Evolutionary conservation across 1,139 yeast species (phyloP).

Genomic region (Kurtzmaniella quercitrusa): DNA sequence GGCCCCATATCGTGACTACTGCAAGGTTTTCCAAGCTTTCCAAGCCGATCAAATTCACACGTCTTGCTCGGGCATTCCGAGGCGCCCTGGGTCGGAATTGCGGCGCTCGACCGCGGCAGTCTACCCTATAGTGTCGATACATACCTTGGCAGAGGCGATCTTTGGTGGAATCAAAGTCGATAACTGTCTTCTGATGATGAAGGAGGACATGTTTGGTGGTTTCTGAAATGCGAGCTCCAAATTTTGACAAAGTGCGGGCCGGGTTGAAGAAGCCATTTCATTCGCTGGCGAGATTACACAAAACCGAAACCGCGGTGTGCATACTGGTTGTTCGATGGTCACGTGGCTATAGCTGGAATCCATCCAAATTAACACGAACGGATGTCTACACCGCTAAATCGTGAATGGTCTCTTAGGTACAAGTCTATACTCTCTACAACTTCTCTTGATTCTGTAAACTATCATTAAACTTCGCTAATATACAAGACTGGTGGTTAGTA

Average conservation of each 20-base stretch:
- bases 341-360: not conserved
- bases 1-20: not conserved
- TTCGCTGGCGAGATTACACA: constrained; percentile 7
- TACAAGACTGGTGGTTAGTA: constrained; percentile 42
- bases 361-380: too few relatives aligned
- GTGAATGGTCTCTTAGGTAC: too few relatives aligned
- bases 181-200: constrained; percentile 85
- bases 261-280: constrained; percentile 3
- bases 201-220: constrained; percentile 34
- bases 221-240: constrained; percentile 10
- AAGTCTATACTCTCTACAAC: too few relatives aligned
- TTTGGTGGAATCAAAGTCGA: constrained; percentile 98
- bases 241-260: constrained; percentile 5
- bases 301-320: not conserved
- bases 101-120: not conserved
- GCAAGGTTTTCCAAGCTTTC: not conserved
- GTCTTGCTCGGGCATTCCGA: not conserved
- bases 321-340: not conserved
- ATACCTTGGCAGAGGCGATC: constrained; percentile 91
- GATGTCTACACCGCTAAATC: too few relatives aligned
- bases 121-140: constrained; percentile 22
- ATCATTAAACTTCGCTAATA: constrained; percentile 37
- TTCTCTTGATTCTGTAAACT: not conserved
- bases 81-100: not conserved
- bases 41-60: not conserved